Conservation (phyloP, 371 early-diverging fungal genomes). For the Coemansia sp. region DNA sequence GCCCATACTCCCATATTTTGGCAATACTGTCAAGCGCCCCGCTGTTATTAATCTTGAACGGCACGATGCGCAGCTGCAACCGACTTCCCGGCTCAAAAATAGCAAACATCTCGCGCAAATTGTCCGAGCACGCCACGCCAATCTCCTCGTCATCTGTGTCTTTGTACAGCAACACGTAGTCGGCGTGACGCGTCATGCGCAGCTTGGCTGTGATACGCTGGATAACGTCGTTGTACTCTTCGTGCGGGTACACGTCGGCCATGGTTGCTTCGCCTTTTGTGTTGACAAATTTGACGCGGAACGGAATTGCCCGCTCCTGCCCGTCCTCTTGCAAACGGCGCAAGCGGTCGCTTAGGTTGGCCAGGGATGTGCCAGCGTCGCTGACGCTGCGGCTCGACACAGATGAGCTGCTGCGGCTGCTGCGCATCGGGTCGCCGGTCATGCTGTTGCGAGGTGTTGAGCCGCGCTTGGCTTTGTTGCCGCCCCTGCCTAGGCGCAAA, state of each 20-base stretch:
- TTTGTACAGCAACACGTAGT: slow-evolving; percentile 41
- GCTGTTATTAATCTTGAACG: slow-evolving; percentile 34
- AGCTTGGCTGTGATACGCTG: slow-evolving; percentile 36
- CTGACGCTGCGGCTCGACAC: slow-evolving; percentile 7
- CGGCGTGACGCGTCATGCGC: slow-evolving; percentile 26
- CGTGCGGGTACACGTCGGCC: slow-evolving; percentile 38
- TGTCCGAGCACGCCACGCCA: slow-evolving; percentile 45
- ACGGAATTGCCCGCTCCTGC: slow-evolving; percentile 11
- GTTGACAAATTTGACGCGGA: slow-evolving; percentile 45
- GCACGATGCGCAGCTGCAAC: slow-evolving; percentile 40
- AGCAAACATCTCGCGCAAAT: slow-evolving; percentile 44
- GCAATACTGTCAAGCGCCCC: slow-evolving; percentile 38
- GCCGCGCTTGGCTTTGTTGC: slow-evolving; percentile 8
- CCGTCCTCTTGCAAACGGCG: slow-evolving; percentile 11
- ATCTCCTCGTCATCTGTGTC: slow-evolving; percentile 48
- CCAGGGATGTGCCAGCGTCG: slow-evolving; percentile 5
- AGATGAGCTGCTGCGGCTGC: background rate
- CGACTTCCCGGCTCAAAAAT: slow-evolving; percentile 44
- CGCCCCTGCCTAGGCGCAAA: slow-evolving; percentile 5
- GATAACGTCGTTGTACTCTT: slow-evolving; percentile 31
- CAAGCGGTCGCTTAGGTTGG: slow-evolving; percentile 7
- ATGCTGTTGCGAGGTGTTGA: slow-evolving; percentile 10
- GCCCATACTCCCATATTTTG: slow-evolving; percentile 33
- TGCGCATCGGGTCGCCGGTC: background rate
- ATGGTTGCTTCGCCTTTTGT: slow-evolving; percentile 34